Evolutionary conservation across 2,329 filamentous ascomycete genomes (phyloP), one percentile per base, ranked within the genome.

Genomic region (Calonectria pseudoreteaudii): DNA sequence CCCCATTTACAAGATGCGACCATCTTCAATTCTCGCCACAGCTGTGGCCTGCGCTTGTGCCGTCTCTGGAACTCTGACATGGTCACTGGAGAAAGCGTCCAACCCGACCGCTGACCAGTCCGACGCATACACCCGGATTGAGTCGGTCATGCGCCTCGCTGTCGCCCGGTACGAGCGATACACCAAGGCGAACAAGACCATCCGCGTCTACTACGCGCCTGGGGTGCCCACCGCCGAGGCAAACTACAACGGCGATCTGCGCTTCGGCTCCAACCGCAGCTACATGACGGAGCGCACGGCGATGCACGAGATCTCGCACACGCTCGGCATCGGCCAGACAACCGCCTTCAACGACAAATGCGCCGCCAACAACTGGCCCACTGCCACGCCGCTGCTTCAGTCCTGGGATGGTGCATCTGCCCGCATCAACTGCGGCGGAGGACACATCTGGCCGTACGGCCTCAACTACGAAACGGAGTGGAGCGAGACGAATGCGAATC

Each of bases 201-300:
- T 88, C 66, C 82, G 79, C 1, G 85, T 86, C 30, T 79, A 83
- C 49, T 88, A 88, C 79, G 78, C 81, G 11, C 86, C 87, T 9
- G 81, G 86, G 26, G 86, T 88, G 14, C 82, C 84, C 11, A 88
- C 87, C 0, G 87, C 87, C 30, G 87, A 88, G 75, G 87, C 83
- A 11, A 86, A 80, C 82, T 86, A 83, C 80, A 87, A 85, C 77
- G 87, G 87, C 50, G 84, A 86, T 78, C 80, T 88, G n/a, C 85
- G 87, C 18, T 88, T 88, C 79, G 87, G 86, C 7, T 81, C 83
- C 16, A 82, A 87, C 82, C 79, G 87, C 11, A 74, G 84, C 0
- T 88, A 86, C 82, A 88, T 88, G 87, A 88, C 79, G 62, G 86
- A 88, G 79, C 86, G 87, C 18, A 88, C 86, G 4, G 86, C 87